phyloP scores from a whole-genome alignment of 2,329 filamentous ascomycete genomes.

The Hortaea sp. region DNA sequence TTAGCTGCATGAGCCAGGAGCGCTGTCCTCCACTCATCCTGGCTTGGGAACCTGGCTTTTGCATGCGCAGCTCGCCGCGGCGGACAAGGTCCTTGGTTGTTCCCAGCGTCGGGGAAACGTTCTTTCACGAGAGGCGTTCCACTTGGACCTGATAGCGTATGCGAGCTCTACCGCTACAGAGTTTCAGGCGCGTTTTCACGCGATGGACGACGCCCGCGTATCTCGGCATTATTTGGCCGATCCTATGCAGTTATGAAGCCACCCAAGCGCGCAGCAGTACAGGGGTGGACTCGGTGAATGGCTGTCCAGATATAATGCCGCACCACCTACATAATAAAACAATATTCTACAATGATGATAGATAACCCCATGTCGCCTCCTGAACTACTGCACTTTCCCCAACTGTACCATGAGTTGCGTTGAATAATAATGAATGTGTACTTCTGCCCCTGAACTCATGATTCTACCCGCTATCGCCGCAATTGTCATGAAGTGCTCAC shows the following conservation, averaged over 20 bases:
- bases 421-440: too few relatives aligned
- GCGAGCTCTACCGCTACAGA: slow-evolving; percentile 4
- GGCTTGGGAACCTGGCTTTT: slow-evolving; percentile 1
- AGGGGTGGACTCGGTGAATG: not conserved
- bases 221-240: too few relatives aligned
- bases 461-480: too few relatives aligned
- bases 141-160: not conserved
- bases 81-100: not conserved
- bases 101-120: not conserved
- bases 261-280: not conserved
- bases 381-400: too few relatives aligned
- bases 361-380: too few relatives aligned
- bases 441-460: too few relatives aligned
- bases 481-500: not conserved
- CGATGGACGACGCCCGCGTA: not conserved
- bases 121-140: not conserved
- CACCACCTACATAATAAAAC: too few relatives aligned
- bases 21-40: slow-evolving; percentile 1
- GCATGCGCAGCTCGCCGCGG: slow-evolving; percentile 1
- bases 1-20: slow-evolving; percentile 2
- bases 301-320: too few relatives aligned
- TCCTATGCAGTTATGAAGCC: too few relatives aligned
- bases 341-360: too few relatives aligned
- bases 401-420: too few relatives aligned
- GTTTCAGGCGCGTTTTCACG: not conserved